Base-by-base conservation (phyloP, 2,329 filamentous ascomycete species). In the Cercospora beticola region DNA sequence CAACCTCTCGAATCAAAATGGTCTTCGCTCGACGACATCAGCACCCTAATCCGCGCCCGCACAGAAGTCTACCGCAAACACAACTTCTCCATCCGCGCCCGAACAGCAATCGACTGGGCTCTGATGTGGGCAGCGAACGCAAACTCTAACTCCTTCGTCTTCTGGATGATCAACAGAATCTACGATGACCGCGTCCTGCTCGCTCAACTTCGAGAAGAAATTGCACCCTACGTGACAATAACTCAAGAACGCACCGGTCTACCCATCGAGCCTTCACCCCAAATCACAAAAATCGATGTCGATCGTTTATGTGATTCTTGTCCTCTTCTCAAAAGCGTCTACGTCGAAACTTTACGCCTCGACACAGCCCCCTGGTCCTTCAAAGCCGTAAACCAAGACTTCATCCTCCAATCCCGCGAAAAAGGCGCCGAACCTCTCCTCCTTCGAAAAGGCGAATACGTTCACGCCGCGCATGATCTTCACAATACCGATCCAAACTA, bases 81-180 rank as follows among this genome's bases (percentile, higher is more conserved):
- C 62, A 68, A 73, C 26, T 70, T 78, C 57, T 76, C 72, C 43
- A 76, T 78, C 12, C 71, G 75, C 3, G 76, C 76, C n/a, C 69
- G 79, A 46, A 76, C 77, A 10, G 72, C 79, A 1, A 61, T 72
- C 10, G 83, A 86, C 65, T 73, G 85, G n/a, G 81, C 81, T n/a
- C 73, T 87, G 7, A 75, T 87, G 26, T 88, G 86, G 86, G 84
- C 84, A 9, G 78, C 85, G 74, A 84, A 86, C 71, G 83, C 83
- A 16, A 86, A 88, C 70, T 81, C 83, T 5, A 83, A 83, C 62
- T 80, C 82, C 4, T 76, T 87, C 8, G 73, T 80, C 16, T 81
- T 80, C 64, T 82, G 79, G 80, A 75, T 82, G 69, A 65, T 80
- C 23, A 74, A 76, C 46, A 75, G 76, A 30, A 78, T 81, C 58